Evolutionary conservation across 495 filamentous ascomycete genomes (phyloP), one percentile per base, ranked within the genome.

Genomic region (Cairneyella variabilis): DNA sequence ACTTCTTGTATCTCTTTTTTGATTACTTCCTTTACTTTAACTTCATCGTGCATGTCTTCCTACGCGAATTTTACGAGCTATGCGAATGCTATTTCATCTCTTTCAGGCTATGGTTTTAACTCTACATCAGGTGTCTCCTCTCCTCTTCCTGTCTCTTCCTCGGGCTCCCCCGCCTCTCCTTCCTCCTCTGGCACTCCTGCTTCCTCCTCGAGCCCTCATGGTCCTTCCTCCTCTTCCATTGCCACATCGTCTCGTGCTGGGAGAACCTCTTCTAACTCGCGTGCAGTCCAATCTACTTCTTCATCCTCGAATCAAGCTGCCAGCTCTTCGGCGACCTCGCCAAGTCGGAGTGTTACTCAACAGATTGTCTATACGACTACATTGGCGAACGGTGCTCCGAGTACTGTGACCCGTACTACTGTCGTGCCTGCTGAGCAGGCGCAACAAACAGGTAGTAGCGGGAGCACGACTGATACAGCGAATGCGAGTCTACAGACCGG

Each of bases 291-390:
- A 51, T 14, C 47, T 17, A n/a, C n/a, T n/a, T 32, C 41, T 7
- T 21, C 50, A 1, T 27, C 43, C 14, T 1, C 14, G 18, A 21
- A 17, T 12, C 8, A 18, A 20, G n/a, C n/a, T 17, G 11, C 30
- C 12, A 21, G 16, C 4, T 22, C 40, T 23, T 43, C 40, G 40
- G 27, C 17, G 17, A 20, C 18, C 9, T 23, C 45, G 23, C 23
- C 14, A 27, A 22, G 11, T 5, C 32, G 38, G n/a, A 49, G 47
- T 3, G 34, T 56, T 21, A 60, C 57, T 6, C 51, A 55, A 28
- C 39, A 53, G 39, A 44, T 52, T 17, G 47, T 63, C 2, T 63
- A 46, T 23, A 63, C 53, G 3, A 53, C 60, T n/a, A 62, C 55
- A 5, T 11, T 42, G 9, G 22, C 52, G 12, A 47, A 57, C 36